A percentile compares a stretch with the other conserved stretches of the same genome.
These are phyloP conservation scores for Oehlia diaphana DNA, from an alignment of 192 early-diverging fungal genomes.

Conservation along the genomic window DNA sequence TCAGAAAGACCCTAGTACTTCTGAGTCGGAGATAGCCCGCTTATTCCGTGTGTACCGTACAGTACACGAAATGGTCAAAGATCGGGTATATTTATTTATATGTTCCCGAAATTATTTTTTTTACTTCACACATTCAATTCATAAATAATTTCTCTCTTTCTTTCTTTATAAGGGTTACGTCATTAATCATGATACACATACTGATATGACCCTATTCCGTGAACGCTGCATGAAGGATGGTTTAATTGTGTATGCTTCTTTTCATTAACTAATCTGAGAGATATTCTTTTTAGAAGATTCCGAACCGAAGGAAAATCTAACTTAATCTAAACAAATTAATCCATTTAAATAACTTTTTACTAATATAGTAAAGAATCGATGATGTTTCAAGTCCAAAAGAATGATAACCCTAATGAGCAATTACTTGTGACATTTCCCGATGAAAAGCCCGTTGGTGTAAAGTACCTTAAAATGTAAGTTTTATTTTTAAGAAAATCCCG, in stretches of 20 bases:
- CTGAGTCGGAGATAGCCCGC: conserved; percentile 60
- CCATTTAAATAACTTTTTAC: background rate
- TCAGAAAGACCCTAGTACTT: background rate
- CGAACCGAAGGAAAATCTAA: background rate
- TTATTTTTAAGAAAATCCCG: background rate
- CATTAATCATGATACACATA: conserved; percentile 78
- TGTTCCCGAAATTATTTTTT: background rate
- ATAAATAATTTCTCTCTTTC: background rate
- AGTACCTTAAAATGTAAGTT: conserved; percentile 81
- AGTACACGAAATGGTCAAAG: conserved; percentile 84
- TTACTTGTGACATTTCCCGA: conserved; percentile 93
- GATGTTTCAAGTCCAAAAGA: conserved; percentile 84
- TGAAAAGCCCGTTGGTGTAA: conserved; percentile 85
- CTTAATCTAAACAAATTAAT: background rate
- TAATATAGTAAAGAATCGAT: conserved; percentile 64
- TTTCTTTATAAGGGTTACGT: conserved; percentile 68
- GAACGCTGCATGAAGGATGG: conserved; percentile 65
- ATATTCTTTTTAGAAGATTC: background rate
- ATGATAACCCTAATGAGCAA: conserved; percentile 78
- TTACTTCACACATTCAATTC: too few relatives aligned
- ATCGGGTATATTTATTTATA: conserved; percentile 56
- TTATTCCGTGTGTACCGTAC: conserved; percentile 87
- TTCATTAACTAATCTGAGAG: background rate
- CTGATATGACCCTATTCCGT: conserved; percentile 80
- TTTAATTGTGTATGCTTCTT: conserved; percentile 69